These are phyloP conservation scores for Striga hermonthica DNA, from an alignment of 305 asterid genomes.

Conservation along the genomic window DNA sequence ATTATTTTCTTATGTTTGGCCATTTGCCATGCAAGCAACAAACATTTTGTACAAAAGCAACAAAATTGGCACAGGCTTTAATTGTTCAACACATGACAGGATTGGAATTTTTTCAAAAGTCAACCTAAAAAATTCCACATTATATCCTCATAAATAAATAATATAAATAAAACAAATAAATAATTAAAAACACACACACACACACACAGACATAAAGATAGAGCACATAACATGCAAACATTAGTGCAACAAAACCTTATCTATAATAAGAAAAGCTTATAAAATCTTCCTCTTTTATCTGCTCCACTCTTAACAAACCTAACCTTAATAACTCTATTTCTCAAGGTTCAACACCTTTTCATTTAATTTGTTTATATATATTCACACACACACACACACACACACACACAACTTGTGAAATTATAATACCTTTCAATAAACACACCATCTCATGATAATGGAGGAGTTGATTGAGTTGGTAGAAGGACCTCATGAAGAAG, in stretches of 20 bases:
- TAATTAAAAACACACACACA: neutral
- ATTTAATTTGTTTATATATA: neutral
- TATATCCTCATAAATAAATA: slow-evolving; percentile 5
- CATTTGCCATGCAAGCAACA: no score
- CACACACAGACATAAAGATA: slow-evolving; percentile 3
- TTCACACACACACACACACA: no score
- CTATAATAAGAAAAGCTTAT: slow-evolving; percentile 34
- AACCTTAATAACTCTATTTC: slow-evolving; percentile 28
- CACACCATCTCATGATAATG: slow-evolving; percentile 33
- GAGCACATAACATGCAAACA: neutral
- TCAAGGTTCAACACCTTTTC: neutral
- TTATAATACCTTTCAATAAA: slow-evolving; percentile 6
- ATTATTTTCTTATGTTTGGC: no score
- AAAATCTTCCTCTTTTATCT: slow-evolving; percentile 58
- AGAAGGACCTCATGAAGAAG: slow-evolving; percentile 46
- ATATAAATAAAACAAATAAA: neutral
- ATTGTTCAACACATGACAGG: slow-evolving; percentile 33
- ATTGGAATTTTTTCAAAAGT: slow-evolving; percentile 35
- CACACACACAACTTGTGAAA: neutral
- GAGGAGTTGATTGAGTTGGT: slow-evolving; percentile 38
- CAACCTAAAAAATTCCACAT: slow-evolving; percentile 35
- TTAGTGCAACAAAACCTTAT: slow-evolving; percentile 33
- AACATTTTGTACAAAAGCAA: slow-evolving; percentile 3
- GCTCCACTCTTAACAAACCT: slow-evolving; percentile 71
- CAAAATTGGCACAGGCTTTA: slow-evolving; percentile 10